Percentiles rank a stretch among this genome's conserved stretches.
Evolutionary conservation across 176 grass and related monocot species (phyloP).

Genomic region (Musa beccarii): DNA sequence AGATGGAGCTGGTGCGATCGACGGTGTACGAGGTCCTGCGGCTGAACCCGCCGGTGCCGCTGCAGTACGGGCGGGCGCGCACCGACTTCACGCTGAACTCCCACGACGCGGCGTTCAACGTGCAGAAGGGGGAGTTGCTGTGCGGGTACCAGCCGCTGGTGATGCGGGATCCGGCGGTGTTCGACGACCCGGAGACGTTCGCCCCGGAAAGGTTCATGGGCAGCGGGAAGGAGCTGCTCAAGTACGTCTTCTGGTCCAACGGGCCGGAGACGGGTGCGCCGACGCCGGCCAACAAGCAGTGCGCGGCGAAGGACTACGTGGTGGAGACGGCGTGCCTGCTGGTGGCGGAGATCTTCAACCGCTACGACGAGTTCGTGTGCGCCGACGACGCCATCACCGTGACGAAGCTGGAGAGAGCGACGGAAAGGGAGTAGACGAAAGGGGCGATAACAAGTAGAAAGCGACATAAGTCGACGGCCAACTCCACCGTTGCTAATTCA

Average conservation of each 20-base stretch:
- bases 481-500: too few relatives aligned
- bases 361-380: slow-evolving; percentile 68
- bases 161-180: slow-evolving; percentile 66
- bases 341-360: slow-evolving; percentile 53
- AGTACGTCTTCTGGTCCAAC: slow-evolving; percentile 79
- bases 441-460: too few relatives aligned
- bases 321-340: slow-evolving; percentile 76
- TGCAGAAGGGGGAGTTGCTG: slow-evolving; percentile 59
- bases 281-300: slow-evolving; percentile 59
- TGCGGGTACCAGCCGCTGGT: slow-evolving; percentile 86
- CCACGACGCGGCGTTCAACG: slow-evolving; percentile 32
- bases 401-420: slow-evolving; percentile 44
- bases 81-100: slow-evolving; percentile 56
- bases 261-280: slow-evolving; percentile 52
- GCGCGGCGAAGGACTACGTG: slow-evolving; percentile 81
- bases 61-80: slow-evolving; percentile 72
- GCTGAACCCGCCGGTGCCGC: slow-evolving; percentile 58
- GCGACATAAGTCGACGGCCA: too few relatives aligned
- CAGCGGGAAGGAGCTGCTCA: slow-evolving; percentile 39
- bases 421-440: too few relatives aligned
- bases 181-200: slow-evolving; percentile 61
- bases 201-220: slow-evolving; percentile 54
- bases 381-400: slow-evolving; percentile 20
- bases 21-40: slow-evolving; percentile 74
- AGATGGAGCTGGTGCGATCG: slow-evolving; percentile 65